Percentiles rank a stretch among this genome's conserved stretches.
Conservation (phyloP, 805 yeast genomes). For the Ogataea philodendri region DNA sequence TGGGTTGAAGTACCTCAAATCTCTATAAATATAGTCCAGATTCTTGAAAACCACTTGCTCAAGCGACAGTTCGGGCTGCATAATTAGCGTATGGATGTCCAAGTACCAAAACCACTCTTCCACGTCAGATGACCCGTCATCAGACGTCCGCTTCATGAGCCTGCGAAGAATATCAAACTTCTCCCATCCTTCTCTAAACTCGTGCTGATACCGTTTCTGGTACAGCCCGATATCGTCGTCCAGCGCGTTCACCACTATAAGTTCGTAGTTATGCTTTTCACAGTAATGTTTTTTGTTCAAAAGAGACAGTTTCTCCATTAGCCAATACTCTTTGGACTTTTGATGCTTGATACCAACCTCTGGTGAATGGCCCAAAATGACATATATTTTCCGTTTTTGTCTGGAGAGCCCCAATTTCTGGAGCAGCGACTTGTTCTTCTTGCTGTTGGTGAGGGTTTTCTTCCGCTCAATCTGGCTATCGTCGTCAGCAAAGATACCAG, state of each 20-base stretch:
- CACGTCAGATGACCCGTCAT: slow-evolving; percentile 23
- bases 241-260: slow-evolving; percentile 35
- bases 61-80: slow-evolving; percentile 38
- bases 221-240: slow-evolving; percentile 40
- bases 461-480: slow-evolving; percentile 4
- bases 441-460: slow-evolving; percentile 4
- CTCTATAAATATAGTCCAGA: slow-evolving; percentile 32
- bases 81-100: slow-evolving; percentile 39
- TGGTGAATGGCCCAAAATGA: slow-evolving; percentile 39
- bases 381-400: slow-evolving; percentile 34
- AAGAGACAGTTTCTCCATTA: slow-evolving; percentile 47
- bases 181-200: slow-evolving; percentile 48
- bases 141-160: slow-evolving; percentile 34
- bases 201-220: slow-evolving; percentile 48
- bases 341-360: slow-evolving; percentile 42
- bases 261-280: slow-evolving; percentile 46
- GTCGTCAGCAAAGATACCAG: slow-evolving; percentile 27
- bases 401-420: slow-evolving; percentile 8
- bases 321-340: slow-evolving; percentile 42
- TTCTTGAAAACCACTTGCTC: slow-evolving; percentile 37
- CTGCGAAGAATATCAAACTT: slow-evolving; percentile 38
- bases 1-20: slow-evolving; percentile 37
- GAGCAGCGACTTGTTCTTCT: slow-evolving; percentile 7
- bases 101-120: slow-evolving; percentile 44
- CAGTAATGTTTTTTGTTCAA: slow-evolving; percentile 48